A percentile compares a stretch with the other conserved stretches of the same genome.
phyloP scores from a whole-genome alignment of 2,329 filamentous ascomycete species.

The Sclerotinia spermophila region DNA sequence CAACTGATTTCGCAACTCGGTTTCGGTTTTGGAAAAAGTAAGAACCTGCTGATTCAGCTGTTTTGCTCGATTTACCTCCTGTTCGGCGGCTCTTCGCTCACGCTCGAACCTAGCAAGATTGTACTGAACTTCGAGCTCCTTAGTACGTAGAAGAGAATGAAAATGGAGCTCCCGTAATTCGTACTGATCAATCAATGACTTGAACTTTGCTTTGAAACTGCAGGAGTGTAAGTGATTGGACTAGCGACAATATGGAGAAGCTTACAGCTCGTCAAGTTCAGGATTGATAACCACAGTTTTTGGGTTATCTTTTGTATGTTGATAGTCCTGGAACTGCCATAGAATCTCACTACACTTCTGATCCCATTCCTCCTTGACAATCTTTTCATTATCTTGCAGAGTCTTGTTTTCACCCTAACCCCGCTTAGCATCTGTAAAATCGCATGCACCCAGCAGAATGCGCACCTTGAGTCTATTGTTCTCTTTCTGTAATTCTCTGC shows the following conservation, averaged over 20 bases:
- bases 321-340: conserved; percentile 80
- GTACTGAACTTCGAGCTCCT: conserved; percentile 92
- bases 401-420: conserved; percentile 85
- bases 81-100: conserved; percentile 83
- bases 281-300: conserved; percentile 78
- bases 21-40: conserved; percentile 93
- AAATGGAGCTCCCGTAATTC: conserved; percentile 94
- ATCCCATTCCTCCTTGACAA: conserved; percentile 78
- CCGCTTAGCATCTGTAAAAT: conserved; percentile 22
- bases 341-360: conserved; percentile 77
- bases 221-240: conserved; percentile 40
- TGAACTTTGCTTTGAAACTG: conserved; percentile 82
- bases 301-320: conserved; percentile 80
- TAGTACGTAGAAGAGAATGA: conserved; percentile 84
- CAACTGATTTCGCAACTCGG: conserved; percentile 87
- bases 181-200: conserved; percentile 94
- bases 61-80: conserved; percentile 73
- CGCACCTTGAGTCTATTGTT: conserved; percentile 96
- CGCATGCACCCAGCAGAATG: conserved; percentile 12
- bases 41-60: conserved; percentile 88
- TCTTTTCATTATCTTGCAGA: conserved; percentile 79
- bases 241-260: conserved; percentile 8
- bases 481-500: conserved; percentile 88
- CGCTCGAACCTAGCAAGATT: conserved; percentile 85
- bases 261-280: conserved; percentile 82